phyloP scores from a whole-genome alignment of 2,329 filamentous ascomycete genomes.

The Trichoderma lentiforme region DNA sequence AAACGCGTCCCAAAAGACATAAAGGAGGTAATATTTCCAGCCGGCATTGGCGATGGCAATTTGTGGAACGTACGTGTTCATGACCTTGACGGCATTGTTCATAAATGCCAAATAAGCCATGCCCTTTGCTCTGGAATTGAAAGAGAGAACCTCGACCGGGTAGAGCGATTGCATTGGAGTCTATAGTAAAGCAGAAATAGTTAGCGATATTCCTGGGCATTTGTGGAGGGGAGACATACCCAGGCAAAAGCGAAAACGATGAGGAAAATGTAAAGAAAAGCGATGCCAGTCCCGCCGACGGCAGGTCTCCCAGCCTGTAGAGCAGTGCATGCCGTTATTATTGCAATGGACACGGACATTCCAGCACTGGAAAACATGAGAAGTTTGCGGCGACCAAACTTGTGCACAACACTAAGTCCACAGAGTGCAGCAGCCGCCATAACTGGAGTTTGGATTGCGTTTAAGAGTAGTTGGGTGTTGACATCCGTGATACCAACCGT shows the following conservation, averaged over 20 bases:
- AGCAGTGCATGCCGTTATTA: neutral
- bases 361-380: slow-evolving; percentile 5
- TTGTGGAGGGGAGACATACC: neutral
- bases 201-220: neutral
- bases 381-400: neutral
- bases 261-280: neutral
- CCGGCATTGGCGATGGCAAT: slow-evolving; percentile 2
- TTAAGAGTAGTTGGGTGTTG: neutral
- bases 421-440: neutral
- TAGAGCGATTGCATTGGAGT: slow-evolving; percentile 5
- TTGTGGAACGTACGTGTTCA: neutral
- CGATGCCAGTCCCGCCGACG: neutral
- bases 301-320: neutral
- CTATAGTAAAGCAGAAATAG: neutral
- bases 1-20: slow-evolving; percentile 2
- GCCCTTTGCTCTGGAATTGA: neutral
- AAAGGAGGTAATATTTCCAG: neutral
- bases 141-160: neutral
- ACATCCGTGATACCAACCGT: neutral
- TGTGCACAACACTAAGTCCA: neutral
- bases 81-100: slow-evolving; percentile 5
- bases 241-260: neutral
- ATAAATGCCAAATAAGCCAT: slow-evolving; percentile 2
- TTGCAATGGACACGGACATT: neutral
- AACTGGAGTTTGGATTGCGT: neutral